Percentiles rank a stretch among this genome's conserved stretches.
phyloP scores from a whole-genome alignment of 306 rosid genomes.

The Myrica gale region DNA sequence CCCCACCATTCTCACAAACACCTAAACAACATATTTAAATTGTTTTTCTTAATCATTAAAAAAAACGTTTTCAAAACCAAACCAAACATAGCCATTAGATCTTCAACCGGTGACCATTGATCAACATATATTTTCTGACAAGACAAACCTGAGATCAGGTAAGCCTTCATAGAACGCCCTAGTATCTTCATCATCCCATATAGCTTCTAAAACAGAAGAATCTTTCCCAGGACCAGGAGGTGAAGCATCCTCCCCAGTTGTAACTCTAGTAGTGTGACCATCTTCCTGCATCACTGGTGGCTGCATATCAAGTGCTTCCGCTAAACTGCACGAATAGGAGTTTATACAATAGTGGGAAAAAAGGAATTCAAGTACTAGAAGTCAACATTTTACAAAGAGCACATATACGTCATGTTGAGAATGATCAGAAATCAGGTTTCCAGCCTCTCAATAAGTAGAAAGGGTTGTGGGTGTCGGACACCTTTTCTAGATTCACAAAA shows the following conservation, averaged over 20 bases:
- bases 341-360: constrained; percentile 18
- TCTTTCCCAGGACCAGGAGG: constrained; percentile 84
- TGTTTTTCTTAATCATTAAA: too few relatives aligned
- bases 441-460: background rate
- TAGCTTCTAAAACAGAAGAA: constrained; percentile 68
- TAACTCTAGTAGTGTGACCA: constrained; percentile 93
- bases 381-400: too few relatives aligned
- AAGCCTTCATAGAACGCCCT: constrained; percentile 90
- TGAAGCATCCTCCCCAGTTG: constrained; percentile 85
- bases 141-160: constrained; percentile 94
- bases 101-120: constrained; percentile 10
- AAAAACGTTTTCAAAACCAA: too few relatives aligned
- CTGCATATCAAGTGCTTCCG: constrained; percentile 98
- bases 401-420: constrained; percentile 6
- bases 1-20: too few relatives aligned
- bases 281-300: constrained; percentile 99
- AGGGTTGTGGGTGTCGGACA: constrained; percentile 3
- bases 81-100: background rate
- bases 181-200: constrained; percentile 99
- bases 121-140: constrained; percentile 17
- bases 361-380: background rate
- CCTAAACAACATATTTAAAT: too few relatives aligned
- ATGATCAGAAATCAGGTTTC: constrained; percentile 21
- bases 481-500: background rate
- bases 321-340: constrained; percentile 59